A percentile compares a stretch with the other conserved stretches of the same genome.
Conservation (phyloP, 306 rosid genomes). For the Acmispon strigosus region DNA sequence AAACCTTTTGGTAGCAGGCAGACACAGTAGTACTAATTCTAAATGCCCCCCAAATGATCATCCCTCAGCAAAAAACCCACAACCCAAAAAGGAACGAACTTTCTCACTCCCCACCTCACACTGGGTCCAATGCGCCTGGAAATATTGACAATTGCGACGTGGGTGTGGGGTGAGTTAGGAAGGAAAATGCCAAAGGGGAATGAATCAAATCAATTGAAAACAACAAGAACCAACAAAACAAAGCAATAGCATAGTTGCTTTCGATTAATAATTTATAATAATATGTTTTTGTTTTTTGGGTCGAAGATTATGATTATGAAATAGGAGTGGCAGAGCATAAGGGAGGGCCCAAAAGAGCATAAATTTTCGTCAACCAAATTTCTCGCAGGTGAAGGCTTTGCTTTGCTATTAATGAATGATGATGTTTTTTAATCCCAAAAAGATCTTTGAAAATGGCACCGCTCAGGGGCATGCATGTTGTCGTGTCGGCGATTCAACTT, state of each 20-base stretch:
- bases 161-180: slow-evolving; percentile 2
- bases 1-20: slow-evolving; percentile 8
- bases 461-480: slow-evolving; percentile 21
- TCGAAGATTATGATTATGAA: no score
- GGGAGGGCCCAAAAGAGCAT: slow-evolving; percentile 2
- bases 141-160: slow-evolving; percentile 1
- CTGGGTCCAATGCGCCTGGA: not conserved
- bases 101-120: slow-evolving; percentile 7
- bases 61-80: slow-evolving; percentile 30
- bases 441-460: slow-evolving; percentile 27
- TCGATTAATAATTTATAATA: not conserved
- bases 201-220: not conserved
- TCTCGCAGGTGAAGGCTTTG: slow-evolving; percentile 6
- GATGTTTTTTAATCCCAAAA: not conserved
- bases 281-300: not conserved
- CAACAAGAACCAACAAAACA: slow-evolving; percentile 10
- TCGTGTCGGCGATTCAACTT: slow-evolving; percentile 22
- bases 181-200: not conserved
- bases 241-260: not conserved
- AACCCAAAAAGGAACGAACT: slow-evolving; percentile 12
- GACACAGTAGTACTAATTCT: slow-evolving; percentile 8
- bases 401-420: slow-evolving; percentile 7
- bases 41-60: slow-evolving; percentile 25
- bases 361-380: slow-evolving; percentile 15
- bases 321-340: not conserved